Evolutionary conservation across 2,329 filamentous ascomycete genomes (phyloP), one percentile per base, ranked within the genome.

Genomic region (Colletotrichum sp.): DNA sequence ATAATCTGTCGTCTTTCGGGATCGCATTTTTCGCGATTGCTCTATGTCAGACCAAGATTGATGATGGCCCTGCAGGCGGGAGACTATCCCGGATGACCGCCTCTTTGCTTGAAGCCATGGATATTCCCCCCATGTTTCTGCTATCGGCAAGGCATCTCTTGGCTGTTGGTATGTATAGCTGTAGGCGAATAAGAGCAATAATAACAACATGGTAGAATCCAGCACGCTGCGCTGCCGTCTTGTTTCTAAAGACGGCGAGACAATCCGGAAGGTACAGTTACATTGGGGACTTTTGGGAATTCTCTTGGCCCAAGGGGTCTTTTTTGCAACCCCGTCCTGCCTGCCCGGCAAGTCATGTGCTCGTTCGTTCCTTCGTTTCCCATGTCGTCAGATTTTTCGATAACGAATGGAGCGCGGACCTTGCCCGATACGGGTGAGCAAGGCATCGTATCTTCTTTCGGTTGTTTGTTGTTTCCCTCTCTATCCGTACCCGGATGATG

Each of bases 121-220:
- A 63, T 60, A 36, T 63, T 8, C 22, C 26, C 57, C 52, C 65
- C 60, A 55, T 26, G 30, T 26, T 67, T 68, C 48, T 64, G 48
- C 59, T 77, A 77, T 77, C 18, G 67, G 59, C 76, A 77, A 68
- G 74, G 66, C 28, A 26, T 26, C n/a, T 48, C 24, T 48, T 48
- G 44, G 44, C 44, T 48, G 44, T 22, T 13, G 44, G 44, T 22
- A 48, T 48, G 44, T 48, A 48, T 48, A 39, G 16, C 36, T 9
- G 36, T 39, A 48, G n/a, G 10, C n/a, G 44, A 48, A 16, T 8
- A 18, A 34, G 44, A 48, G 6, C 8, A 18, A 34, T 48, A 48
- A 34, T 18, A 30, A 22, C 10, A 71, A 32, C 18, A 32, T 52
- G 24, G 55, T 59, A 16, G 55, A 26, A 6, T 59, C 16, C 24